These are phyloP conservation scores for Phytopythium litorale DNA, from an alignment of 352 stramenopile species.

Conservation along the genomic window DNA sequence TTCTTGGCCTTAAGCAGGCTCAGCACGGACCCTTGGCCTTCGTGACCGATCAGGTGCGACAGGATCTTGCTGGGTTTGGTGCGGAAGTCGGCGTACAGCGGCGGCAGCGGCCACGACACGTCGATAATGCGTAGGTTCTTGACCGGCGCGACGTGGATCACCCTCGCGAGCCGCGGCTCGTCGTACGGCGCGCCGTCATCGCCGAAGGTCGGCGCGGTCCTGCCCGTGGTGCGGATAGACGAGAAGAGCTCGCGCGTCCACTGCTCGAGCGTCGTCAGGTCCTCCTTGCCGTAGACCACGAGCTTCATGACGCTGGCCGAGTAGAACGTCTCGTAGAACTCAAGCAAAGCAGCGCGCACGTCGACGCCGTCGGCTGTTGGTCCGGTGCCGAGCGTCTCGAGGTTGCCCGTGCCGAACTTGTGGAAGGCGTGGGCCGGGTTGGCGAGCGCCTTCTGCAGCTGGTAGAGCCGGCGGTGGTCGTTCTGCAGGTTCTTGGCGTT, in stretches of 20 bases:
- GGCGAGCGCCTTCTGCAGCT: conserved; percentile 76
- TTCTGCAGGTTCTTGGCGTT: conserved; percentile 96
- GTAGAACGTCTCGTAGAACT: conserved; percentile 91
- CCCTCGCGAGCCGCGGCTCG: conserved; percentile 31
- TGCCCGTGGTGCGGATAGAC: conserved; percentile 69
- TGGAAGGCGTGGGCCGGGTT: conserved; percentile 77
- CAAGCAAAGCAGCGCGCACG: conserved; percentile 65
- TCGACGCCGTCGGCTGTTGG: conserved; percentile 42
- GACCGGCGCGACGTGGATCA: conserved; percentile 53
- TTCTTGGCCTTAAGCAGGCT: conserved; percentile 88
- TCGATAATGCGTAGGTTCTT: conserved; percentile 76
- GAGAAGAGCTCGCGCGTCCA: conserved; percentile 81
- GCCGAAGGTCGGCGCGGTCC: conserved; percentile 47
- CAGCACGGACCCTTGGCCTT: conserved; percentile 91
- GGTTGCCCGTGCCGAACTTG: conserved; percentile 91
- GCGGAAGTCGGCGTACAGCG: conserved; percentile 48
- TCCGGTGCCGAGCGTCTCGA: conserved; percentile 59
- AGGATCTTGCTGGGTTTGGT: conserved; percentile 86
- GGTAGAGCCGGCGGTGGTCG: conserved; percentile 85
- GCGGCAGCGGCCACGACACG: conserved; percentile 63
- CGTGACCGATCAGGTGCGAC: conserved; percentile 92
- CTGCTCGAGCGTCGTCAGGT: conserved; percentile 69
- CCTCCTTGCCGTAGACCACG: conserved; percentile 86
- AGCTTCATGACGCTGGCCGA: conserved; percentile 90
- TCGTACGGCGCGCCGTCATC: conserved; percentile 44